A percentile compares a stretch with the other conserved stretches of the same genome.
These are phyloP conservation scores for Salix koriyanagi DNA, from an alignment of 345 rosid genomes.

Conservation along the genomic window DNA sequence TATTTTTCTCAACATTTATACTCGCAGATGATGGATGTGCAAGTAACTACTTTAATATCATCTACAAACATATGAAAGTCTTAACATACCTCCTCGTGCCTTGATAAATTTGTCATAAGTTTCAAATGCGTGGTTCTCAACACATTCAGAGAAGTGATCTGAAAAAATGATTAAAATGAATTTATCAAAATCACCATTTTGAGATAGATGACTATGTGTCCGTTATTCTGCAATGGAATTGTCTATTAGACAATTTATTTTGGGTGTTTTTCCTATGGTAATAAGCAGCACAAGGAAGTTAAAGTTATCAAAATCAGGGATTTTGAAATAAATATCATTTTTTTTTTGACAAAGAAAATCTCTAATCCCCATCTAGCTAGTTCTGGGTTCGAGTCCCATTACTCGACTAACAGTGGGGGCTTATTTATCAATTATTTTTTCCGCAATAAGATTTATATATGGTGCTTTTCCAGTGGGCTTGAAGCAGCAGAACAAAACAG, in stretches of 20 bases:
- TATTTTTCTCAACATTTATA: not conserved
- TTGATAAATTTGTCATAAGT: constrained; percentile 96
- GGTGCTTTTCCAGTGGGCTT: not conserved
- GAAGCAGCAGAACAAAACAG: not conserved
- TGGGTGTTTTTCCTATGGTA: not conserved
- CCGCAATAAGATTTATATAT: not conserved
- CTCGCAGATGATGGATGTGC: not conserved
- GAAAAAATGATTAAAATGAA: constrained; percentile 21
- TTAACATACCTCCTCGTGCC: constrained; percentile 63
- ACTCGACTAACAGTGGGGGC: not conserved
- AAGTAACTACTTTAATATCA: not conserved
- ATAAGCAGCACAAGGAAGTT: not conserved
- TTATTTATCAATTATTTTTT: not conserved
- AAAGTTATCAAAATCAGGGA: not conserved
- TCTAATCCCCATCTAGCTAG: too few relatives aligned
- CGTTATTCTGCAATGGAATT: not conserved
- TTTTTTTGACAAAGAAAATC: too few relatives aligned
- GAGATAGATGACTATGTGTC: not conserved
- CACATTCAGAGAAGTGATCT: constrained; percentile 97
- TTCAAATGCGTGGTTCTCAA: constrained; percentile 84
- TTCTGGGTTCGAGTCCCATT: too few relatives aligned
- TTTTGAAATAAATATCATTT: not conserved
- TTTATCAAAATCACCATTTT: constrained; percentile 3
- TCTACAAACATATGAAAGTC: constrained; percentile 1
- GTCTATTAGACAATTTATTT: not conserved